A percentile compares a stretch with the other conserved stretches of the same genome.
These are phyloP conservation scores for Talaromyces funiculosus DNA, from an alignment of 2,329 filamentous ascomycete species.

Conservation along the genomic window DNA sequence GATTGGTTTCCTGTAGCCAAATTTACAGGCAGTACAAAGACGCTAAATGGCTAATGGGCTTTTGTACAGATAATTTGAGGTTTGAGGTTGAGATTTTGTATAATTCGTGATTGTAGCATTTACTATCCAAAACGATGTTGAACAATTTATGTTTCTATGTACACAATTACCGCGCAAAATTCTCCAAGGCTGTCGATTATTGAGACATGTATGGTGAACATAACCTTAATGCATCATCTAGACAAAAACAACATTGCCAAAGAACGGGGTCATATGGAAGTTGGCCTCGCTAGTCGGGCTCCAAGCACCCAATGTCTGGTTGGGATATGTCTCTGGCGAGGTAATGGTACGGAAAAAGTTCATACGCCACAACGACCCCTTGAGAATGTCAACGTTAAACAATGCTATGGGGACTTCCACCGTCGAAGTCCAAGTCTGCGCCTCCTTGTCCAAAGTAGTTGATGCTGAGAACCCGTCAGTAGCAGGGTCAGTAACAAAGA, in stretches of 20 bases:
- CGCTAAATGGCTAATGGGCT: not conserved
- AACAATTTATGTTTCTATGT: not conserved
- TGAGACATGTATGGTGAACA: not conserved
- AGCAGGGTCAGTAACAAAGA: conserved; percentile 8
- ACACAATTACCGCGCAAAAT: not conserved
- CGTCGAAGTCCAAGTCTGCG: conserved; percentile 6
- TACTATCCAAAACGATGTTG: not conserved
- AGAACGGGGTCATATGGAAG: conserved; percentile 13
- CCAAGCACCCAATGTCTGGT: conserved; percentile 13
- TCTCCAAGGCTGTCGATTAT: not conserved
- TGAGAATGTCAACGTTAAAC: conserved; percentile 6
- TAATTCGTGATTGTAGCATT: not conserved
- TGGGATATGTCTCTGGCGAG: conserved; percentile 12
- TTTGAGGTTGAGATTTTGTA: not conserved
- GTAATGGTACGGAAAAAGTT: conserved; percentile 14
- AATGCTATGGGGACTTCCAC: conserved; percentile 11
- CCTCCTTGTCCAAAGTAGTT: not conserved
- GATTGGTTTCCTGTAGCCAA: not conserved
- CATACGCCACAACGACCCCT: conserved; percentile 12
- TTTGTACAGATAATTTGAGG: not conserved
- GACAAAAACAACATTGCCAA: conserved; percentile 10
- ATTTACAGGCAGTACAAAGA: not conserved
- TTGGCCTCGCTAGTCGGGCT: conserved; percentile 11
- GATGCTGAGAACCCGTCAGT: conserved; percentile 6
- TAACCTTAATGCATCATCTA: not conserved